These are phyloP conservation scores for Byssothecium circinans DNA, from an alignment of 2,329 filamentous ascomycete genomes.

Conservation along the genomic window DNA sequence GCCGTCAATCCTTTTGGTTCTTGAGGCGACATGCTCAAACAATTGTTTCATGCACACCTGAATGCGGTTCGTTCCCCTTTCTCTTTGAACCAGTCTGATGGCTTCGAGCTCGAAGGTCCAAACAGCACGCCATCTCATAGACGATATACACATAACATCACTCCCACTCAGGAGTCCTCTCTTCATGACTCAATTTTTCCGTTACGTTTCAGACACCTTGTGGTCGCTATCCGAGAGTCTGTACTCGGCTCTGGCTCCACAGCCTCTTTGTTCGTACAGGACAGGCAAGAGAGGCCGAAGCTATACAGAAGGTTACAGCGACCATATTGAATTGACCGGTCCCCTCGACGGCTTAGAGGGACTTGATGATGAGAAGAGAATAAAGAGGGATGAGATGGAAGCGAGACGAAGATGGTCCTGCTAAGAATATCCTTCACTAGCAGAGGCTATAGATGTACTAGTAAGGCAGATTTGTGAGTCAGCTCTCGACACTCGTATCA, in stretches of 20 bases:
- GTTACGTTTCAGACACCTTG: slow-evolving; percentile 1
- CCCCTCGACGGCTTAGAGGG: slow-evolving; percentile 4
- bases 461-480: too few species aligned
- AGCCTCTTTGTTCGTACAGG: background rate
- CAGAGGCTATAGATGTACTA: slow-evolving; percentile 1
- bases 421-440: background rate
- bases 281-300: background rate
- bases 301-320: slow-evolving; percentile 5
- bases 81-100: background rate
- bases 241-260: background rate
- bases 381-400: background rate
- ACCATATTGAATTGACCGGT: slow-evolving; percentile 6
- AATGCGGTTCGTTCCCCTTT: background rate
- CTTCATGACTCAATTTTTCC: background rate
- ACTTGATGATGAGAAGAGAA: slow-evolving; percentile 2
- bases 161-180: background rate
- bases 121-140: too few species aligned
- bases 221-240: slow-evolving; percentile 1
- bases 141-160: too few species aligned
- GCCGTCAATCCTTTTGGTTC: background rate
- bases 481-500: too few species aligned
- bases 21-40: background rate
- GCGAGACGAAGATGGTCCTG: slow-evolving; percentile 6
- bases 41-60: too few species aligned
- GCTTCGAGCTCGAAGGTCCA: background rate